Evolutionary conservation across 495 filamentous ascomycete genomes (phyloP).

Genomic region (Penicillium coprophilum): DNA sequence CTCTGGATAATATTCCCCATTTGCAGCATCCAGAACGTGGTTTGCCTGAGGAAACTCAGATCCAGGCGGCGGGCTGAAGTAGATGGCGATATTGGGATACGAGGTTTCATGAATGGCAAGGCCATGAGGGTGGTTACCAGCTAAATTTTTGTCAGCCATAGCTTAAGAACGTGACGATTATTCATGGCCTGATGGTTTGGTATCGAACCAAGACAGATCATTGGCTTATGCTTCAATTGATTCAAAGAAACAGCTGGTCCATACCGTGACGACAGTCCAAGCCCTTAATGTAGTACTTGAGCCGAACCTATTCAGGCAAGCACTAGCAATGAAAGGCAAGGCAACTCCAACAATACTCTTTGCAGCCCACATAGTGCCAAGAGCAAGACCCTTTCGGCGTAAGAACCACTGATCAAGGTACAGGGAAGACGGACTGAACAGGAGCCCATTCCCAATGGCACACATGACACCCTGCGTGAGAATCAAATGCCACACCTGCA

Average conservation of each 20-base stretch:
- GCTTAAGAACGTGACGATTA: background rate
- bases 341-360: conserved; percentile 49
- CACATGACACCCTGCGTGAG: conserved; percentile 56
- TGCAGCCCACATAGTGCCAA: conserved; percentile 57
- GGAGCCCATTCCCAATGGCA: conserved; percentile 50
- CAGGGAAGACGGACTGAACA: conserved; percentile 53
- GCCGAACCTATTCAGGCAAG: conserved; percentile 53
- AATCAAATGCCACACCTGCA: conserved; percentile 51
- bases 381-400: conserved; percentile 51
- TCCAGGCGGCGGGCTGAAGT: conserved; percentile 37
- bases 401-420: conserved; percentile 62
- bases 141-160: conserved; percentile 10
- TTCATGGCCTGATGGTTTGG: background rate
- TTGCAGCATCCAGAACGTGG: conserved; percentile 57
- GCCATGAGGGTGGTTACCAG: conserved; percentile 53
- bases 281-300: conserved; percentile 54
- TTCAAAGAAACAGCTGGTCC: background rate
- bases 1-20: conserved; percentile 58
- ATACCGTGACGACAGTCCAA: conserved; percentile 51
- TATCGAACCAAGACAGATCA: background rate
- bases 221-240: too few relatives aligned
- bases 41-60: conserved; percentile 47
- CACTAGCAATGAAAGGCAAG: conserved; percentile 54
- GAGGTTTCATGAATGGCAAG: conserved; percentile 57
- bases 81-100: conserved; percentile 47